Conservation (phyloP, 495 filamentous ascomycete genomes). For the Antarctomyces pellizariae region DNA sequence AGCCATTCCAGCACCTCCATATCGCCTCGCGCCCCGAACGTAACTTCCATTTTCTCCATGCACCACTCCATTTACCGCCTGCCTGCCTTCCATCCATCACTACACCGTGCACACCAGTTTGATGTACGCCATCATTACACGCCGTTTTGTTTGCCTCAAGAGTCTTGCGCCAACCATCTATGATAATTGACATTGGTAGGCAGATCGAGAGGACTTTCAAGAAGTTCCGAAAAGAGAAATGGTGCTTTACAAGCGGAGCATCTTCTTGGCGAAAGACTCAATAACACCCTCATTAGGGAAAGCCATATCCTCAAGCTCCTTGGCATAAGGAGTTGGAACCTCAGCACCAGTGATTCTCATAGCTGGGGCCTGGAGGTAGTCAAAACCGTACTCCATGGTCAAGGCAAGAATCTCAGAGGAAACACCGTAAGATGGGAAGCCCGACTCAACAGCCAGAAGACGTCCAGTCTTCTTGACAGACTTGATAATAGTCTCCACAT, state of each 20-base stretch:
- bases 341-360: conserved; percentile 87
- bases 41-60: no score
- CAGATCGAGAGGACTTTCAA: no score
- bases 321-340: conserved; percentile 83
- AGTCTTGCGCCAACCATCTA: no score
- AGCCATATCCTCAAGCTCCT: conserved; percentile 67
- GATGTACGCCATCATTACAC: no score
- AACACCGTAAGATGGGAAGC: conserved; percentile 87
- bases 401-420: conserved; percentile 77
- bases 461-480: conserved; percentile 95
- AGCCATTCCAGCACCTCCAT: no score
- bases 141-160: no score
- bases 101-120: no score
- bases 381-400: conserved; percentile 93
- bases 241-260: conserved; percentile 50
- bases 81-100: no score
- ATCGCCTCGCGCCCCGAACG: no score
- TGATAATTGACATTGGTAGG: no score
- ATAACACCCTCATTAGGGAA: conserved; percentile 81
- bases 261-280: conserved; percentile 57
- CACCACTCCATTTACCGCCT: no score
- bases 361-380: conserved; percentile 84
- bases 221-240: no score
- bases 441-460: conserved; percentile 80
- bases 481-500: conserved; percentile 83